Percentiles rank a stretch among this genome's conserved stretches.
phyloP scores from a whole-genome alignment of 2,329 filamentous ascomycete species.

The Verruconis gallopava region DNA sequence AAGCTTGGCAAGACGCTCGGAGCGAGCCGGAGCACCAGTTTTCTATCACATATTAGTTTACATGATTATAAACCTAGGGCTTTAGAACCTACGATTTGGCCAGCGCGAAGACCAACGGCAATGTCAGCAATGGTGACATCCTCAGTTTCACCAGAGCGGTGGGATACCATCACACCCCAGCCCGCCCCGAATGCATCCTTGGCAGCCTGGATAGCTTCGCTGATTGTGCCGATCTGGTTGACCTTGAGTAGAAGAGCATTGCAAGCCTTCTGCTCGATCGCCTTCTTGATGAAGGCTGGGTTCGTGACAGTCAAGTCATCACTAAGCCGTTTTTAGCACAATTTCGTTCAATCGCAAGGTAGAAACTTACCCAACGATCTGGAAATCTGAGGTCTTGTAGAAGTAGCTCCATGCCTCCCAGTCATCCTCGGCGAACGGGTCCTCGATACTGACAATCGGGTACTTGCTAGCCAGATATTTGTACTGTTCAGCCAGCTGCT shows the following conservation, averaged over 20 bases:
- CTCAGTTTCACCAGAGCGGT: slow-evolving; percentile 98
- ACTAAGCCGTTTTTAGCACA: slow-evolving; percentile 25
- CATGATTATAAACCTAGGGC: not conserved
- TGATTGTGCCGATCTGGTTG: slow-evolving; percentile 99
- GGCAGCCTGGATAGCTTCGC: slow-evolving; percentile 39
- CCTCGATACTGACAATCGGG: slow-evolving; percentile 97
- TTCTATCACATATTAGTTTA: slow-evolving; percentile 38
- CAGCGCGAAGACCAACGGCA: slow-evolving; percentile 87
- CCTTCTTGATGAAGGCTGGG: slow-evolving; percentile 98
- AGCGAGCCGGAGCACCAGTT: slow-evolving; percentile 90
- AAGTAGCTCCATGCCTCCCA: slow-evolving; percentile 99
- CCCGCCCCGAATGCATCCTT: slow-evolving; percentile 79
- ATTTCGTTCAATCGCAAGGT: slow-evolving; percentile 11
- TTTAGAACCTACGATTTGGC: slow-evolving; percentile 66
- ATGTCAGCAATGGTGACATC: slow-evolving; percentile 99
- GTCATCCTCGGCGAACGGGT: slow-evolving; percentile 98
- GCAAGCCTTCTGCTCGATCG: slow-evolving; percentile 97
- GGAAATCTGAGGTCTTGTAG: slow-evolving; percentile 97
- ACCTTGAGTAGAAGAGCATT: slow-evolving; percentile 98
- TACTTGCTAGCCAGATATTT: slow-evolving; percentile 81
- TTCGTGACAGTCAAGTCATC: slow-evolving; percentile 99
- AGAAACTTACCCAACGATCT: slow-evolving; percentile 65
- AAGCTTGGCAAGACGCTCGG: slow-evolving; percentile 97
- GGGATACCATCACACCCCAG: slow-evolving; percentile 99
- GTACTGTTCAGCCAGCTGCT: slow-evolving; percentile 91